phyloP scores from a whole-genome alignment of 345 rosid species.

The Erysimum cheiranthoides region DNA sequence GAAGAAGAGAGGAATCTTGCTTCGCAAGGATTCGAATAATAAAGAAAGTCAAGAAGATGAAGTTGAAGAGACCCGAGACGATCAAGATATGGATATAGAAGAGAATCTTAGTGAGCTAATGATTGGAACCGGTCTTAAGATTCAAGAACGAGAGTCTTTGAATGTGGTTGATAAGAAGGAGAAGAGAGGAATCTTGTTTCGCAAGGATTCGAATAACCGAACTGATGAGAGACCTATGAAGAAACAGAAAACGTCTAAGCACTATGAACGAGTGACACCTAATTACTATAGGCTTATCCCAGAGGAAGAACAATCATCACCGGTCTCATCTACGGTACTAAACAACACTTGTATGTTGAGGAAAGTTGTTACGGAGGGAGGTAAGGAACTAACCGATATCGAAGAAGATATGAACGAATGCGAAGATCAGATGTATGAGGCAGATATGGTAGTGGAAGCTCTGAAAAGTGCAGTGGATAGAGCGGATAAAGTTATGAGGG shows the following conservation, averaged over 20 bases:
- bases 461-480: background rate
- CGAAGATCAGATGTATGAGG: conserved; percentile 28
- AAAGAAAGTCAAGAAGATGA: background rate
- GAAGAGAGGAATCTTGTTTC: background rate
- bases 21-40: background rate
- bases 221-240: background rate
- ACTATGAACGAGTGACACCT: background rate
- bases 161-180: background rate
- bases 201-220: no score
- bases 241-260: background rate
- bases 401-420: conserved; percentile 12
- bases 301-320: background rate
- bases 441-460: background rate
- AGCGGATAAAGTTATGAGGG: background rate
- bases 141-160: background rate
- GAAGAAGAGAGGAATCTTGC: background rate
- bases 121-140: conserved; percentile 1
- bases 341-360: background rate
- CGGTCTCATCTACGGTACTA: background rate
- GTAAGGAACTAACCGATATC: background rate
- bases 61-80: background rate
- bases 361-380: no score
- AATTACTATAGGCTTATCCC: conserved; percentile 17
- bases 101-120: background rate
- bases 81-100: background rate